phyloP scores from a whole-genome alignment of 352 stramenopile genomes.

The Phytophthora aleatoria region DNA sequence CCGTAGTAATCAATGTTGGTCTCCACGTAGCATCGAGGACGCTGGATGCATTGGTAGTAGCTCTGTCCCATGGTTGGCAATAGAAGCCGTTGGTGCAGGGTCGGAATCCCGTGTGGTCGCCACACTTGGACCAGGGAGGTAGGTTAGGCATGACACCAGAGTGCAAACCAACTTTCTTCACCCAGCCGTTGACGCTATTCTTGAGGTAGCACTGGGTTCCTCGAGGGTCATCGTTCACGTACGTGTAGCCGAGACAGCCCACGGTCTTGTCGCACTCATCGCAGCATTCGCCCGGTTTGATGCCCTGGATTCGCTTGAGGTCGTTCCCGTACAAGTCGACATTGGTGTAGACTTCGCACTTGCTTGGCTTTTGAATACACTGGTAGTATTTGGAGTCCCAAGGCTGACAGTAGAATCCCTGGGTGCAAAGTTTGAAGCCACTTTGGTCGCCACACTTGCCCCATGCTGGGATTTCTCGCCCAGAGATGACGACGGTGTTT shows the following conservation, averaged over 20 bases:
- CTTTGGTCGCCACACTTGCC: constrained; percentile 31
- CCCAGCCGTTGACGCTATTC: constrained; percentile 27
- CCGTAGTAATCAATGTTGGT: constrained; percentile 46
- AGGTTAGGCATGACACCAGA: constrained; percentile 28
- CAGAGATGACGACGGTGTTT: constrained; percentile 27
- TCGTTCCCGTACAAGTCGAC: constrained; percentile 50
- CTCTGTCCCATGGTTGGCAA: constrained; percentile 38
- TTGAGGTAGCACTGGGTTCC: constrained; percentile 51
- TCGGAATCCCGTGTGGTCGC: constrained; percentile 16
- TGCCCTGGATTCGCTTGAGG: constrained; percentile 41
- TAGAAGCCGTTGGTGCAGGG: constrained; percentile 24
- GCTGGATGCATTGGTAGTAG: constrained; percentile 39
- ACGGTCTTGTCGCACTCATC: constrained; percentile 36
- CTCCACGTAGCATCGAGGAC: constrained; percentile 33
- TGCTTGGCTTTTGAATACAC: constrained; percentile 32
- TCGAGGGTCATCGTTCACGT: constrained; percentile 49
- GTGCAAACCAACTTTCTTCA: constrained; percentile 26
- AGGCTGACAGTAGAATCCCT: constrained; percentile 44
- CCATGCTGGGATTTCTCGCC: constrained; percentile 21
- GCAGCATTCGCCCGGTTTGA: constrained; percentile 23
- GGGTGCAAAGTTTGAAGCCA: constrained; percentile 35
- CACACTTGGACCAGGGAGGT: constrained; percentile 23
- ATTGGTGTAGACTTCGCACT: constrained; percentile 38
- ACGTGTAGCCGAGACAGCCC: constrained; percentile 54
- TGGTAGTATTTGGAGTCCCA: constrained; percentile 46